Conservation (phyloP, 2,329 filamentous ascomycete species). For the Epichloe bromicola region DNA sequence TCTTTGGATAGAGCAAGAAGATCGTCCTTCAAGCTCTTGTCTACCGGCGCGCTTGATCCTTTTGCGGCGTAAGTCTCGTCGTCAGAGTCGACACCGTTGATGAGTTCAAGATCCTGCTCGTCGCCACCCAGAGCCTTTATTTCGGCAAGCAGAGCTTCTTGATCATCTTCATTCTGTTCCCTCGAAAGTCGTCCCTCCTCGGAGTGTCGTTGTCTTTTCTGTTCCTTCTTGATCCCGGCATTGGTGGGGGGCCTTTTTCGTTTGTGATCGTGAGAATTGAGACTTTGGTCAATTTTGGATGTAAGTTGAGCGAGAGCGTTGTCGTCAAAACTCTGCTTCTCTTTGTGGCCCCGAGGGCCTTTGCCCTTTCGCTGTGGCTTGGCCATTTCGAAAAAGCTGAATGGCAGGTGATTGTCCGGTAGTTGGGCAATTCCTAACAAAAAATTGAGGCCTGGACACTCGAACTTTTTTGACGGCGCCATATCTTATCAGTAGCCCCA, state of each 20-base stretch:
- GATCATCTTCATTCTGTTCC: conserved; percentile 14
- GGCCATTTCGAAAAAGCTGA: conserved; percentile 15
- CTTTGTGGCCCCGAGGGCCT: conserved; percentile 13
- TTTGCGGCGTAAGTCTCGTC: conserved; percentile 22
- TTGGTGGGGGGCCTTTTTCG: conserved; percentile 28
- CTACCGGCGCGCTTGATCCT: conserved; percentile 21
- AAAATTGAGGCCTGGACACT: background rate
- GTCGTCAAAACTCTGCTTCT: conserved; percentile 29
- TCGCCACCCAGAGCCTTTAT: conserved; percentile 53
- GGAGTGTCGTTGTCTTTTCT: conserved; percentile 25
- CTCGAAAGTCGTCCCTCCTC: conserved; percentile 12
- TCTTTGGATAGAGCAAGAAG: conserved; percentile 26
- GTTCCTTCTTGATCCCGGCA: conserved; percentile 19
- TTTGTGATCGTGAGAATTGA: conserved; percentile 31
- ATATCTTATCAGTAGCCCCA: conserved; percentile 11
- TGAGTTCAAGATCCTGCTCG: conserved; percentile 49
- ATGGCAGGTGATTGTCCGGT: background rate
- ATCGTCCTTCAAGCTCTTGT: conserved; percentile 27
- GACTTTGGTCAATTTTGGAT: conserved; percentile 40
- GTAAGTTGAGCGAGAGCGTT: conserved; percentile 39
- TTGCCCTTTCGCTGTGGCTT: conserved; percentile 27
- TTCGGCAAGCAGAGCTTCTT: conserved; percentile 42
- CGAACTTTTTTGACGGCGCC: conserved; percentile 8
- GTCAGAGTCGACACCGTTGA: conserved; percentile 37
- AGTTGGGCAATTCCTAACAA: background rate